These are phyloP conservation scores for Tagetes erecta DNA, from an alignment of 129 eudicot genomes.

Conservation along the genomic window DNA sequence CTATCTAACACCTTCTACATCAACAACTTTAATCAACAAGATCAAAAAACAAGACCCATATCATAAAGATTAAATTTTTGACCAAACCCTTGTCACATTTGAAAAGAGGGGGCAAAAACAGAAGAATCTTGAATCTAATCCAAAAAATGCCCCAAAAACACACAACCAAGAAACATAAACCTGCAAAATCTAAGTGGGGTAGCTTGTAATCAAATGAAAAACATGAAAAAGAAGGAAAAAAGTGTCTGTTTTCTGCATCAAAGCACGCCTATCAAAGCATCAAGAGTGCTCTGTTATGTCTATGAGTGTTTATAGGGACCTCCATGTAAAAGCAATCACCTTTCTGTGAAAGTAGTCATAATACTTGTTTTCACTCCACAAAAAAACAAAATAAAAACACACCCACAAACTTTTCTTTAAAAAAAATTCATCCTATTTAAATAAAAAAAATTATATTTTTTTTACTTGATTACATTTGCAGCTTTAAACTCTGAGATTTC, in stretches of 20 bases:
- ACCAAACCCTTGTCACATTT: conserved; percentile 25
- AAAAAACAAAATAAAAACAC: conserved; percentile 34
- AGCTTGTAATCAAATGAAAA: conserved; percentile 43
- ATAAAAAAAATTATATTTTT: conserved; percentile 30
- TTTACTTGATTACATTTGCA: conserved; percentile 55
- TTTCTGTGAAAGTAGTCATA: conserved; percentile 66
- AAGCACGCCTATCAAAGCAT: conserved; percentile 99
- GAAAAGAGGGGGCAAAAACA: conserved; percentile 37
- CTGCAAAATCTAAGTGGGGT: conserved; percentile 88
- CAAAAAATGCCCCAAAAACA: conserved; percentile 61
- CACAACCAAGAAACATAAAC: conserved; percentile 86
- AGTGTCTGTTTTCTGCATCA: conserved; percentile 51
- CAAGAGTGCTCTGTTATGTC: conserved; percentile 60
- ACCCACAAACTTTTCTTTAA: not conserved
- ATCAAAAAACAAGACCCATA: conserved; percentile 18
- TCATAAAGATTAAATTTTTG: conserved; percentile 34
- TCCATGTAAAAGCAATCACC: conserved; percentile 75
- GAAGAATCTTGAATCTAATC: conserved; percentile 48
- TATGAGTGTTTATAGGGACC: conserved; percentile 52
- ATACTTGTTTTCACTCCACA: conserved; percentile 42
- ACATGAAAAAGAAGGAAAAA: conserved; percentile 32
- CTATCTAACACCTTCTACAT: conserved; percentile 19
- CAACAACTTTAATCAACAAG: conserved; percentile 22
- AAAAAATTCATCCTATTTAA: not conserved
- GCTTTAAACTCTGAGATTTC: conserved; percentile 49